Conservation (phyloP, 148 eudicot genomes). For the Rhododendron ferrugineum region DNA sequence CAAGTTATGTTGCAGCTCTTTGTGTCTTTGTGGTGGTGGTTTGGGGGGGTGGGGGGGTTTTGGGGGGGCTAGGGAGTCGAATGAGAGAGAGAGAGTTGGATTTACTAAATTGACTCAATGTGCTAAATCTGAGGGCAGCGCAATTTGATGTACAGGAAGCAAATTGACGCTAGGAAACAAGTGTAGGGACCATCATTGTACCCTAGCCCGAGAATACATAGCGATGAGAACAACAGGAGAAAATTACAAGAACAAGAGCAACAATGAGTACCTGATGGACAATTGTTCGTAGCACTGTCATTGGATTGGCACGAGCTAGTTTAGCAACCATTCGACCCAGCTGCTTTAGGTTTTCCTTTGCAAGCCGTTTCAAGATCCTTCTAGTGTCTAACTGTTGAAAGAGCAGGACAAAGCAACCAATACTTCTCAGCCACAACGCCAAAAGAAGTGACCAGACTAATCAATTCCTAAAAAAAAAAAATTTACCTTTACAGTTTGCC, state of each 20-base stretch:
- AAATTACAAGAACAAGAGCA: no score
- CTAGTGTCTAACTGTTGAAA: slow-evolving; percentile 80
- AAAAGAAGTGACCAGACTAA: neutral
- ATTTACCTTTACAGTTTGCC: slow-evolving; percentile 86
- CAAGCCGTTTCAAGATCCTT: slow-evolving; percentile 92
- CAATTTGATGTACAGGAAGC: neutral
- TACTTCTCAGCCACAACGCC: neutral
- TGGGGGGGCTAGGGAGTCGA: no score
- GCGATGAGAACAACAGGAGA: no score
- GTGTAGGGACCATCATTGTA: neutral
- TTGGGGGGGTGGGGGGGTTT: neutral
- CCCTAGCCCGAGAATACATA: neutral
- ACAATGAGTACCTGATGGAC: slow-evolving; percentile 68
- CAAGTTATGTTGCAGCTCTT: neutral
- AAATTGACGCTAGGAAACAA: neutral
- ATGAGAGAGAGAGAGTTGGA: neutral
- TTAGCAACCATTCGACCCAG: slow-evolving; percentile 99
- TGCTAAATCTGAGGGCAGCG: neutral
- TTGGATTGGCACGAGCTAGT: slow-evolving; percentile 98
- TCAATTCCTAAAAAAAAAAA: neutral
- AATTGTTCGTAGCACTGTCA: slow-evolving; percentile 94
- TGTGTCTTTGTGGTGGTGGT: neutral
- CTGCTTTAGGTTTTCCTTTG: slow-evolving; percentile 95
- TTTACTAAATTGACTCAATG: neutral
- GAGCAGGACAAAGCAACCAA: slow-evolving; percentile 6